phyloP scores from a whole-genome alignment of 169 alveolate genomes.

The Plasmodium gonderi region DNA sequence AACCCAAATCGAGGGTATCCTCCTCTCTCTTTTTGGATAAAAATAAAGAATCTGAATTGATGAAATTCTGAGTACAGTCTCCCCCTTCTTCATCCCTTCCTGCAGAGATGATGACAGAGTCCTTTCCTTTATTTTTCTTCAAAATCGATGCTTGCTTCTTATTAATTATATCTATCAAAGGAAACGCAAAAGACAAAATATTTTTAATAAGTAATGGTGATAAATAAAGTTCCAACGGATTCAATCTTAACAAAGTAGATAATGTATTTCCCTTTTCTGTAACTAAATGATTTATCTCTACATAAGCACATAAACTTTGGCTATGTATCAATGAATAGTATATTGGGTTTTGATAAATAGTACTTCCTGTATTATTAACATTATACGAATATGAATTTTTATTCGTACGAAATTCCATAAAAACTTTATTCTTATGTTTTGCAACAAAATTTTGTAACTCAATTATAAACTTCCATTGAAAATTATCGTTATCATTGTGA shows the following conservation, averaged over 20 bases:
- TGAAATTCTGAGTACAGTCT: background rate
- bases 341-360: conserved; percentile 49
- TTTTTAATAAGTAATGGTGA: conserved; percentile 78
- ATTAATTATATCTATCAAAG: conserved; percentile 59
- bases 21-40: background rate
- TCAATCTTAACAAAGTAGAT: conserved; percentile 63
- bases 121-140: conserved; percentile 8
- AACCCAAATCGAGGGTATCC: background rate
- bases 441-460: conserved; percentile 77
- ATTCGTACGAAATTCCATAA: conserved; percentile 73
- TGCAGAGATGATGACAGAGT: background rate
- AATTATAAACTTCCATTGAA: conserved; percentile 79
- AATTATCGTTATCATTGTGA: conserved; percentile 79
- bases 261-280: conserved; percentile 71
- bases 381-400: conserved; percentile 22
- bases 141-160: background rate
- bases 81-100: background rate
- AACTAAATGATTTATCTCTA: conserved; percentile 73
- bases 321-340: conserved; percentile 58
- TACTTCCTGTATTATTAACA: conserved; percentile 4
- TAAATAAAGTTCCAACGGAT: conserved; percentile 41
- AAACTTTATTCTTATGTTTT: conserved; percentile 63
- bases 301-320: conserved; percentile 70
- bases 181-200: conserved; percentile 60
- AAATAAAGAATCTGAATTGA: background rate